Evolutionary conservation across 2,329 filamentous ascomycete species (phyloP), one percentile per base, ranked within the genome.

Genomic region (Colletotrichum sp.): DNA sequence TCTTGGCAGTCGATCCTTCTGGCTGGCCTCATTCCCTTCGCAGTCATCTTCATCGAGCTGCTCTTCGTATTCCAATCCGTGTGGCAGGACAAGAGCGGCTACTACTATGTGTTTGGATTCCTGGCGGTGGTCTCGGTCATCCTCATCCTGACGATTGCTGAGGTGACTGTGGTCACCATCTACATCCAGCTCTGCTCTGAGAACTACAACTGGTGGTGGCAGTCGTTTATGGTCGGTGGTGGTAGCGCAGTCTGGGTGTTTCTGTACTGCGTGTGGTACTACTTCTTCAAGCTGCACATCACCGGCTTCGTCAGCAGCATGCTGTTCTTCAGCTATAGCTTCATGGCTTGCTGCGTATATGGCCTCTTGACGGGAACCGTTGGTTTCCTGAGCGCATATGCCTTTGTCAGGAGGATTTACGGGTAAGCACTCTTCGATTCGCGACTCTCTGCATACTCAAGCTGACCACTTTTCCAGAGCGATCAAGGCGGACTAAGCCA

Each of bases 151-250:
- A 95, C 95, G 1, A 92, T 98, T 34, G 92, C 95, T 79, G 95
- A 97, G 85, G 95, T 96, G 68, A 96, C 95, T 1, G 91, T 98
- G 26, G 95, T 98, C 74, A 93, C 93, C 3, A 94, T 95, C 18
- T 98, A 98, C 84, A 90, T 95, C 64, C 94, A 95, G 85, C 91
- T 98, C 21, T 96, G 95, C 85, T 89, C 92, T 3, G 95, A 98
- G 89, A 96, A 98, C 84, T 94, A 97, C 85, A 91, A 95, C 83
- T 98, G 95, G 95, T 97, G 95, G 95, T 98, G 95, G 95, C 94
- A 95, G 83, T 95, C 94, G 68, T 97, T 98, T 86, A 85, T 95
- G 65, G 91, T 96, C 10, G 95, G 95, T 60, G 94, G 93, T 64
- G 92, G 93, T 79, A 95, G 93, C 79, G 91, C 94, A 8, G 84